Base-by-base conservation (phyloP, 306 rosid genomes). In the Dalbergia cochinchinensis region DNA sequence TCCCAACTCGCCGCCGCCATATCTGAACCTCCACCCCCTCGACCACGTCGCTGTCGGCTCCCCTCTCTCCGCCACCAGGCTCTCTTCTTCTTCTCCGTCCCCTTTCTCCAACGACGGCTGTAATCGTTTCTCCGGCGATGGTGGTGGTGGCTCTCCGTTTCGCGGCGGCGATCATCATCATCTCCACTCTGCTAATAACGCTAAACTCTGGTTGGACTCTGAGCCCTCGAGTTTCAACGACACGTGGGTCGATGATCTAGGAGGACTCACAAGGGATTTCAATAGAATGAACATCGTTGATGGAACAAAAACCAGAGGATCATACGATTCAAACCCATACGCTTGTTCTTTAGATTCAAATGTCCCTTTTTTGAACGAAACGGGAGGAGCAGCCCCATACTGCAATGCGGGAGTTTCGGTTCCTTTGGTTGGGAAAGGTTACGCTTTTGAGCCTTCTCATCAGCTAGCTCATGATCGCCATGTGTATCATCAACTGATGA, bases 211-310 rank as follows among this genome's bases (percentile, higher is more conserved):
- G 53, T 12, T 70, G 16, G 83, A 84, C 74, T 5, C 76, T 0
- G 13, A 71, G 51, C 12, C 64, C 4, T 16, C 65, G 18, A 12
- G 18, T 53, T 0, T 4, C 20, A 14, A 33, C 33, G 14, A 19
- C 63, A n/a, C 4, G 37, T 68, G 69, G 74, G 80, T 33, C 42
- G 65, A 65, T 76, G 89, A 84, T 86, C 80, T 63, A 74, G 65
- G 69, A 4, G 60, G 60, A 54, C 77, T 90, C 68, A 14, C 83
- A 70, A 64, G 70, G 8, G 79, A 74, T 77, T 86, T 86, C 55
- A 57, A 14, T 7, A 69, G 85, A 37, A 70, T 89, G 87, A 83
- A 73, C 48, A 63, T 87, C 51, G 31, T 74, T 19, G 87, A 87
- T 31, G 83, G 70, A 51, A 50, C 71, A 42, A 73, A 54, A 77